Conservation (phyloP, 208 protist species). For the Trypanosoma melophagium region DNA sequence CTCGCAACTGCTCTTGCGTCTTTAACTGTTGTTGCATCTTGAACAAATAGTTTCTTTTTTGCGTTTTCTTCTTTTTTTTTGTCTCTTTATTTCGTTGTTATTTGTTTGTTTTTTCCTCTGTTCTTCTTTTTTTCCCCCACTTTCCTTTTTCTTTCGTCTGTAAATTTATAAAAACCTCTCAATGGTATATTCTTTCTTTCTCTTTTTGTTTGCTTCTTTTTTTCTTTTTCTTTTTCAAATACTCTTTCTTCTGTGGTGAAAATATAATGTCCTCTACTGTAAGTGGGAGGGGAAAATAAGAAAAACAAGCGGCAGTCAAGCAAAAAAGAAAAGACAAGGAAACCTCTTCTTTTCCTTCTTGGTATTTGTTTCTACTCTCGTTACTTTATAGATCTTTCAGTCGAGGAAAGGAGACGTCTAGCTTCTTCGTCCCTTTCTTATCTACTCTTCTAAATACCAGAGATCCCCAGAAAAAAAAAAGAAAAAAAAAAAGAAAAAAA, state of each 20-base stretch:
- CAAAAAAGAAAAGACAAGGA: constrained; percentile 19
- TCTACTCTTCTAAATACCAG: not conserved
- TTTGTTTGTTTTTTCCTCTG: not conserved
- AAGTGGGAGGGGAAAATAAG: too few species aligned
- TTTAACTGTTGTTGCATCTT: constrained; percentile 21
- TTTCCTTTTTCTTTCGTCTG: not conserved
- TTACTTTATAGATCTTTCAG: too few species aligned
- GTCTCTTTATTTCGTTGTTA: not conserved
- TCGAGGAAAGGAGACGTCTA: not conserved
- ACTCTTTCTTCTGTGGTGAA: too few species aligned
- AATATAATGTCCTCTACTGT: too few species aligned
- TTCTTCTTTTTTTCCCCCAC: not conserved
- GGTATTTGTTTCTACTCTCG: too few species aligned
- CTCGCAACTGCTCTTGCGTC: constrained; percentile 40
- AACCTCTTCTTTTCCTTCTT: not conserved
- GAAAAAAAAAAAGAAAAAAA: not conserved
- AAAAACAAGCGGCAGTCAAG: not conserved
- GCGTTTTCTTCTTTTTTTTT: not conserved
- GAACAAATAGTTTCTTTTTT: not conserved
- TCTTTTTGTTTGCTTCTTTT: not conserved
- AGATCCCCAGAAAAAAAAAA: not conserved
- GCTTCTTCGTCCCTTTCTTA: not conserved
- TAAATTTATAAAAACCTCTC: not conserved
- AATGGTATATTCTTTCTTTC: not conserved
- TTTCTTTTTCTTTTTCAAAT: constrained; percentile 1